Base-by-base conservation (phyloP, 345 rosid genomes). In the Rhodamnia argentea region DNA sequence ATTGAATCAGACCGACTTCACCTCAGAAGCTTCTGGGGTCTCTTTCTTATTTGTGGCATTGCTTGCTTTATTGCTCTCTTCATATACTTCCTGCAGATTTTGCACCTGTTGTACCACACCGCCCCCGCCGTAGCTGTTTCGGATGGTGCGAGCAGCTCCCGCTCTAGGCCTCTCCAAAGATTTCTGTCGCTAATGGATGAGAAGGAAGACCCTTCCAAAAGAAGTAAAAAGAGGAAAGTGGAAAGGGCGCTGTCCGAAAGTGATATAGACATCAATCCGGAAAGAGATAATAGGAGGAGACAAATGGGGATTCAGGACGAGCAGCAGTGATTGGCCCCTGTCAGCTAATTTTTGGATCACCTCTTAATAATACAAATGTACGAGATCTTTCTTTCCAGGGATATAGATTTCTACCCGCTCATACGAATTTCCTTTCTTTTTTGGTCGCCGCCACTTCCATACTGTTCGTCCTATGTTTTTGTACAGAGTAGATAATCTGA, bases 11-110 rank as follows among this genome's bases (percentile, higher is more conserved):
- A 93, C 88, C 89, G 92, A 85, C 98, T 97, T 87, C 92, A 95
- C 84, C 92, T 96, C 4, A 90, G 88, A 78, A 96, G 99, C 91
- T 97, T 97, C 85, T 92, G 98, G 95, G 99, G 99, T 9, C 94
- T 97, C 54, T 96, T 93, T 86, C 94, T 97, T 76, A 89, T 97
- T 3, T 93, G 95, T 58, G 99, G 98, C 15, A 59, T 96, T 83
- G 96, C 93, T 59, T 97, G 99, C 84, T 84, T 95, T 74, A 20
- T 95, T 55, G 93, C 99, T 64, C 96, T 96, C 44, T 54, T 93
- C 37, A 86, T 95, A 83, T 91, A 94, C 90, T 95, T 94, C 87
- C 32, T 87, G 87, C 94, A 90, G 90, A 91, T 97, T 44, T 27
- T 91, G 11, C 91, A 91, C 55, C 90, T 84, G 83, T 78, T 95